A percentile compares a stretch with the other conserved stretches of the same genome.
Conservation (phyloP, 2,329 filamentous ascomycete species). For the Neonectria neomacrospora region DNA sequence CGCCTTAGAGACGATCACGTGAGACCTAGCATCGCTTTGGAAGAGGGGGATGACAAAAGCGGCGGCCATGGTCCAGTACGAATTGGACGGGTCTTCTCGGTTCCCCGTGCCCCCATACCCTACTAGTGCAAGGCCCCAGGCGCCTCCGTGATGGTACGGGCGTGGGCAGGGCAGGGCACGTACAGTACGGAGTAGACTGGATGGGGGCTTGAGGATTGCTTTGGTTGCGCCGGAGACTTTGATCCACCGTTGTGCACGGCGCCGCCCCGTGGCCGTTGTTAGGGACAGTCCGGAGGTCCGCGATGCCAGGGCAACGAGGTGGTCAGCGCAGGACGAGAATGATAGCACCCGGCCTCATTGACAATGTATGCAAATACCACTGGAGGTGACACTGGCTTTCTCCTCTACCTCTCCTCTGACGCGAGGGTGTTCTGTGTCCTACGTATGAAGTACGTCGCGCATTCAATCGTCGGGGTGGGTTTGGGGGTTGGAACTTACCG, state of each 20-base stretch:
- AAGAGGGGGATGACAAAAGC: background rate
- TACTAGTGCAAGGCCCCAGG: constrained; percentile 10
- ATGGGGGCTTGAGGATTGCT: background rate
- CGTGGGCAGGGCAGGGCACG: background rate
- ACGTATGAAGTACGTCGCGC: background rate
- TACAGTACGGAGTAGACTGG: background rate
- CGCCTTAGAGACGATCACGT: background rate
- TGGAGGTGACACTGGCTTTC: background rate
- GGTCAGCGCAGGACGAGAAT: background rate
- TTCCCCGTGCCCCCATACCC: constrained; percentile 21
- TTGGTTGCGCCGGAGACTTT: background rate
- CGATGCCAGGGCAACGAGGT: background rate
- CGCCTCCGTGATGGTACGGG: constrained; percentile 24
- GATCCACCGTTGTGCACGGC: constrained; percentile 1
- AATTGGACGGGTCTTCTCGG: constrained; percentile 4
- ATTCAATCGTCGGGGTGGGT: background rate
- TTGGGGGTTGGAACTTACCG: constrained; percentile 9
- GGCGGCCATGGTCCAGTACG: constrained; percentile 7
- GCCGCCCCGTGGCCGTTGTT: background rate
- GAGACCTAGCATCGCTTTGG: background rate
- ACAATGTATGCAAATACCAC: too few relatives aligned
- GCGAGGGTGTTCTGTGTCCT: background rate
- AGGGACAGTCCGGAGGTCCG: background rate
- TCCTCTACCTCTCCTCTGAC: background rate
- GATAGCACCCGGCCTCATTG: background rate